Conservation (phyloP, 768 basidiomycete genomes). For the Tylopilus balloui region DNA sequence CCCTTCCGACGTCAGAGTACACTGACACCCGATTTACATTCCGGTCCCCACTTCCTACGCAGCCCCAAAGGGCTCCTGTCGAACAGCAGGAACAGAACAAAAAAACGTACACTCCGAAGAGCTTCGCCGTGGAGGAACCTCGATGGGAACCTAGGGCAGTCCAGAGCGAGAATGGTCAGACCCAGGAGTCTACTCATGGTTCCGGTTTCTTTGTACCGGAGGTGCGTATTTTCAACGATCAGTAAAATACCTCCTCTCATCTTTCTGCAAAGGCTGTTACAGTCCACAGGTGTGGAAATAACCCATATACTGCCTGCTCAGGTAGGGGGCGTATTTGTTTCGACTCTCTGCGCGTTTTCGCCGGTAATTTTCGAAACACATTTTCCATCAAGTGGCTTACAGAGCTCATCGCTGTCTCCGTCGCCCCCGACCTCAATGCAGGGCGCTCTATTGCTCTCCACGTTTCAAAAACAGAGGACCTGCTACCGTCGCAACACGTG, state of each 20-base stretch:
- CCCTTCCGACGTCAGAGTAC: not conserved
- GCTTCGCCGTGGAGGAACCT: not conserved
- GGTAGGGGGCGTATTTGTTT: not conserved
- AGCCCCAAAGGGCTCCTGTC: too few species aligned
- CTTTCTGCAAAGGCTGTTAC: not conserved
- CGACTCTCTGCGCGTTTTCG: not conserved
- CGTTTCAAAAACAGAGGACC: too few species aligned
- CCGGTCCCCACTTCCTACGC: not conserved
- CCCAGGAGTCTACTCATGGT: not conserved
- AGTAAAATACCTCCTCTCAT: not conserved
- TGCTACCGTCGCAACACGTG: not conserved
- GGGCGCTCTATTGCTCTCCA: too few species aligned
- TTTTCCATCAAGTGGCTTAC: not conserved
- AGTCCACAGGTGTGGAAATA: not conserved
- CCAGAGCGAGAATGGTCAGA: not conserved
- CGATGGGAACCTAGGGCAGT: not conserved
- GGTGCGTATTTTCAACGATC: too few species aligned
- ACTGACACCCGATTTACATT: not conserved
- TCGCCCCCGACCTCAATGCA: too few species aligned
- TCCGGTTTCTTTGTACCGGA: too few species aligned
- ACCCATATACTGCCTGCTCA: not conserved
- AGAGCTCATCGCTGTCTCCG: rapidly evolving
- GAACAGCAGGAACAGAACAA: not conserved
- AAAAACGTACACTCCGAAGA: not conserved
- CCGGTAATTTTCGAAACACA: rapidly evolving